Percentiles rank a stretch among this genome's conserved stretches.
These are phyloP conservation scores for Cystofilobasidium macerans DNA, from an alignment of 768 basidiomycete genomes.

Conservation along the genomic window DNA sequence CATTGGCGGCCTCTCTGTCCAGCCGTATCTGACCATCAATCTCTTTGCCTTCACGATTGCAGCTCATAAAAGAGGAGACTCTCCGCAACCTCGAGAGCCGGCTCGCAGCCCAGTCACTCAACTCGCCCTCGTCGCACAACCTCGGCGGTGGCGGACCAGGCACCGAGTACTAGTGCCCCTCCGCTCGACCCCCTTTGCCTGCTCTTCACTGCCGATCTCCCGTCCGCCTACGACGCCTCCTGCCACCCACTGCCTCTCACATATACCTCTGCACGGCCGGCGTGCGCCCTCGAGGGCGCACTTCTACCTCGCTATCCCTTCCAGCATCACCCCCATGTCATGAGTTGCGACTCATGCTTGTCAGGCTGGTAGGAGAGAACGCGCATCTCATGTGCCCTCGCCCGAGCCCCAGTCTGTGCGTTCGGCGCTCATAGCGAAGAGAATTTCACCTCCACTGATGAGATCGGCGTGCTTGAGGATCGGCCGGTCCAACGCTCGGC, in stretches of 20 bases:
- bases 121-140: background rate
- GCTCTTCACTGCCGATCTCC: no score
- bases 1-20: background rate
- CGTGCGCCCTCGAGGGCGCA: no score
- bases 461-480: slow-evolving; percentile 55
- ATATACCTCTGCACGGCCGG: no score
- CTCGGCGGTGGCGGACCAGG: background rate
- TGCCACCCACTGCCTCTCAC: no score
- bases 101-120: slow-evolving; percentile 13
- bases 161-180: background rate
- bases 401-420: slow-evolving; percentile 46
- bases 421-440: slow-evolving; percentile 54
- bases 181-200: background rate
- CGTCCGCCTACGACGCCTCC: no score
- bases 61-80: slow-evolving; percentile 23
- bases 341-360: no score
- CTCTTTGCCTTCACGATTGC: no score
- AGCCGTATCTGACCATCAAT: background rate
- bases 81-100: slow-evolving; percentile 19
- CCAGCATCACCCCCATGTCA: no score
- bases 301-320: no score
- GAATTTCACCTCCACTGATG: slow-evolving; percentile 48
- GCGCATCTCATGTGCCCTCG: no score
- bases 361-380: no score
- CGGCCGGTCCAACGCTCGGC: slow-evolving; percentile 41